Conservation (phyloP, 208 protist species). For the Porcisia hertigi region DNA sequence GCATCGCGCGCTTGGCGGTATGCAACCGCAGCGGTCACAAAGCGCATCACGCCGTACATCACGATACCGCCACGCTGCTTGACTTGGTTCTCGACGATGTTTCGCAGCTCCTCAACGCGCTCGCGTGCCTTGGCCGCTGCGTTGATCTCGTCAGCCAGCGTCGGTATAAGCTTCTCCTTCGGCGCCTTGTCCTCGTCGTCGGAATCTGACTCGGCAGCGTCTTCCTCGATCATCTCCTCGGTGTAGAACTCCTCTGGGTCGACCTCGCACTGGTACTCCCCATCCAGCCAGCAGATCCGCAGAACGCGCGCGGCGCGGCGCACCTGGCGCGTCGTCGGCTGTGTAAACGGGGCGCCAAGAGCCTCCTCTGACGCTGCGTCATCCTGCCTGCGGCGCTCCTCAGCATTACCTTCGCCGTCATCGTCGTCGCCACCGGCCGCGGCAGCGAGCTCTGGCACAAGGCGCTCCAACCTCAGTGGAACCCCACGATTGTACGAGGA, state of each 20-base stretch:
- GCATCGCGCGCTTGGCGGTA: constrained; percentile 77
- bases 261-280: constrained; percentile 63
- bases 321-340: constrained; percentile 70
- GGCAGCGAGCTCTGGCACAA: constrained; percentile 26
- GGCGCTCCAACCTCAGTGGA: constrained; percentile 49
- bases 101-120: constrained; percentile 36
- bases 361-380: constrained; percentile 18
- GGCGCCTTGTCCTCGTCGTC: constrained; percentile 6
- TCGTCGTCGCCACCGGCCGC: constrained; percentile 17
- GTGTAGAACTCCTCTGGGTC: constrained; percentile 57
- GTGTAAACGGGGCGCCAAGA: constrained; percentile 40
- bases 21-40: constrained; percentile 52
- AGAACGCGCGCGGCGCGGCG: constrained; percentile 71
- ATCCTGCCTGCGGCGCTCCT: constrained; percentile 22
- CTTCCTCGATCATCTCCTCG: constrained; percentile 50
- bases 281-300: constrained; percentile 61
- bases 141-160: constrained; percentile 29
- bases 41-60: constrained; percentile 66
- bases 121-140: constrained; percentile 25
- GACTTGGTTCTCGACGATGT: constrained; percentile 44
- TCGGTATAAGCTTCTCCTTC: constrained; percentile 7
- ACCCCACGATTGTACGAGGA: constrained; percentile 53
- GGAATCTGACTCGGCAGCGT: constrained; percentile 17
- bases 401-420: constrained; percentile 8
- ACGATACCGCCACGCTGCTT: constrained; percentile 61